Conservation (phyloP, 139 green algal species). For the Klebsormidium nitens region DNA sequence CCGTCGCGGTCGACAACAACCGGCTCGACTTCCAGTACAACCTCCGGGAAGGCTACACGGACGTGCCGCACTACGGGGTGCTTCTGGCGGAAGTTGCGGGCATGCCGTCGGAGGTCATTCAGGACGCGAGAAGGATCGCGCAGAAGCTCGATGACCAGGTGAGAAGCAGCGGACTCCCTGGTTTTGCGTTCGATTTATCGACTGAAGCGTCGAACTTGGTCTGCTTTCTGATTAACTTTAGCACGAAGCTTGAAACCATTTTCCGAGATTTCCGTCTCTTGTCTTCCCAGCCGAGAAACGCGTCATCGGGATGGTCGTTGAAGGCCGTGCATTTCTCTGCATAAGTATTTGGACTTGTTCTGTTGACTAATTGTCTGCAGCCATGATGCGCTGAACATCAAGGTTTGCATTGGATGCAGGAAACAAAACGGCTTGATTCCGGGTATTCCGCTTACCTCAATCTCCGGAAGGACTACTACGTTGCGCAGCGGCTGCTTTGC, state of each 20-base stretch:
- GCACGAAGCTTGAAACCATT: too few species aligned
- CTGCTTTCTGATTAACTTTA: too few species aligned
- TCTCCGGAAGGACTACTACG: slow-evolving; percentile 2
- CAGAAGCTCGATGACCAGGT: slow-evolving; percentile 5
- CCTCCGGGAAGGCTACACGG: slow-evolving; percentile 28
- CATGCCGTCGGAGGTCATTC: slow-evolving; percentile 8
- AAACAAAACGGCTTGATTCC: slow-evolving; percentile 1
- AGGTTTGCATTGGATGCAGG: slow-evolving; percentile 3
- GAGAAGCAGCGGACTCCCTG: neutral
- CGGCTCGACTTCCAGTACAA: slow-evolving; percentile 22
- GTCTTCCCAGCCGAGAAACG: too few species aligned
- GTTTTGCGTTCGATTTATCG: too few species aligned
- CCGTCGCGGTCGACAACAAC: slow-evolving; percentile 8
- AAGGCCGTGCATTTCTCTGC: too few species aligned
- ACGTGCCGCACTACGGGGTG: slow-evolving; percentile 25
- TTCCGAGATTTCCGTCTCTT: too few species aligned
- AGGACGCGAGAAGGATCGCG: slow-evolving; percentile 21
- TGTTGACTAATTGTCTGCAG: too few species aligned
- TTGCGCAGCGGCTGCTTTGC: slow-evolving; percentile 21
- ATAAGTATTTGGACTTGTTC: too few species aligned
- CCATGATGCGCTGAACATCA: too few species aligned
- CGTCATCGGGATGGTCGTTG: too few species aligned
- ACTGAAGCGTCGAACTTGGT: too few species aligned
- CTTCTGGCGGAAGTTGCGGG: slow-evolving; percentile 12
- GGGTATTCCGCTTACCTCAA: slow-evolving; percentile 3